Percentiles rank a stretch among this genome's conserved stretches.
phyloP scores from a whole-genome alignment of 805 yeast species.

The Cyberlindnera samutprakarnensis region DNA sequence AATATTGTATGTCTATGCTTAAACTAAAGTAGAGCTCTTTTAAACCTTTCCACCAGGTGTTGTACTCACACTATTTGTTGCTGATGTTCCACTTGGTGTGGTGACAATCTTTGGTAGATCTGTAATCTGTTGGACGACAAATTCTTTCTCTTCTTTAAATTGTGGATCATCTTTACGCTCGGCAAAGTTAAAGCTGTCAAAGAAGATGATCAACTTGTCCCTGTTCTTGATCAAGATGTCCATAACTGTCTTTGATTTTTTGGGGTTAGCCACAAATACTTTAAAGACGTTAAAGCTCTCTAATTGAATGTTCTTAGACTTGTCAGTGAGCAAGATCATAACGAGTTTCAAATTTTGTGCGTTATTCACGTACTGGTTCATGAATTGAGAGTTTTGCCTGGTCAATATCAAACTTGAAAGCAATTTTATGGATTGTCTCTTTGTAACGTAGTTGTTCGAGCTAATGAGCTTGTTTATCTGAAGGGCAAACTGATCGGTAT shows the following conservation, averaged over 20 bases:
- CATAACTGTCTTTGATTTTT: constrained; percentile 67
- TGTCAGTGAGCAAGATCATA: constrained; percentile 82
- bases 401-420: constrained; percentile 65
- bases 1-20: no score
- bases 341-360: constrained; percentile 78
- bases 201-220: constrained; percentile 62
- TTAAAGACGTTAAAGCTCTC: constrained; percentile 94
- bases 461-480: constrained; percentile 64
- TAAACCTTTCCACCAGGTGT: no score
- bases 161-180: constrained; percentile 53
- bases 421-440: constrained; percentile 80
- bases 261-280: constrained; percentile 94
- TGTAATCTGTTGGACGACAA: constrained; percentile 67
- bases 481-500: constrained; percentile 51
- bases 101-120: constrained; percentile 53
- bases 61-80: not conserved
- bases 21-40: no score
- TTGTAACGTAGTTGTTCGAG: constrained; percentile 82
- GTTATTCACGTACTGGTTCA: constrained; percentile 71
- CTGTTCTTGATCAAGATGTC: constrained; percentile 83
- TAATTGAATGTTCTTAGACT: constrained; percentile 78
- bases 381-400: constrained; percentile 61
- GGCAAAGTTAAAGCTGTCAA: constrained; percentile 55
- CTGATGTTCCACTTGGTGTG: not conserved
- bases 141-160: constrained; percentile 74